These are phyloP conservation scores for Colletotrichum theobromicola DNA, from an alignment of 2,329 filamentous ascomycete genomes.

Conservation along the genomic window DNA sequence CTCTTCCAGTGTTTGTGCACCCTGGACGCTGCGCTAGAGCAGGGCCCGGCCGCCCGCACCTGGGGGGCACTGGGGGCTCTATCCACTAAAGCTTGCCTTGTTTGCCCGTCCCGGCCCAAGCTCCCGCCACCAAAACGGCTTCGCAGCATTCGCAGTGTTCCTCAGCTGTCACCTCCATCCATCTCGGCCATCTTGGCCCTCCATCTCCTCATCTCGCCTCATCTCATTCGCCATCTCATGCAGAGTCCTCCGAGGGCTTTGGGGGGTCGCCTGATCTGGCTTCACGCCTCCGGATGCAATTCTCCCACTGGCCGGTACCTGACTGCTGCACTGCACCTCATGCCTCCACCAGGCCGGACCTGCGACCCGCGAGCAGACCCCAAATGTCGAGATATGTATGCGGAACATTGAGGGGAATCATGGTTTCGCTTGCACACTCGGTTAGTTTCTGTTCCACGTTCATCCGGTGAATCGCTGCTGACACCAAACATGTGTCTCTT, in stretches of 20 bases:
- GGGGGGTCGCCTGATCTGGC: not conserved
- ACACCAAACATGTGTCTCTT: not conserved
- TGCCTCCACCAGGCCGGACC: not conserved
- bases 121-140: not conserved
- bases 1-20: not conserved
- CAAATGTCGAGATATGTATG: not conserved
- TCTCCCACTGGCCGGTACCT: constrained; percentile 4
- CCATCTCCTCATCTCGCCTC: not conserved
- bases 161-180: not conserved
- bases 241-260: not conserved
- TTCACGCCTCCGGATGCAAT: not conserved
- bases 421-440: not conserved
- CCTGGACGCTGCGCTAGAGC: not conserved
- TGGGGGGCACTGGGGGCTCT: not conserved
- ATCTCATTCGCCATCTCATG: not conserved
- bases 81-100: not conserved
- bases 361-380: not conserved
- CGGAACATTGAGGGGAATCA: not conserved
- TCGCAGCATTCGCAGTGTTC: not conserved
- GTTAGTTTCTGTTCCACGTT: not conserved
- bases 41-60: not conserved
- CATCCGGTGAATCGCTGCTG: not conserved
- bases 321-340: constrained; percentile 1
- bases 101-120: not conserved
- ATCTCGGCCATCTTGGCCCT: not conserved